Percentiles rank a stretch among this genome's conserved stretches.
These are phyloP conservation scores for Conidiobolus incongruus DNA, from an alignment of 371 early-diverging fungal species.

Conservation along the genomic window DNA sequence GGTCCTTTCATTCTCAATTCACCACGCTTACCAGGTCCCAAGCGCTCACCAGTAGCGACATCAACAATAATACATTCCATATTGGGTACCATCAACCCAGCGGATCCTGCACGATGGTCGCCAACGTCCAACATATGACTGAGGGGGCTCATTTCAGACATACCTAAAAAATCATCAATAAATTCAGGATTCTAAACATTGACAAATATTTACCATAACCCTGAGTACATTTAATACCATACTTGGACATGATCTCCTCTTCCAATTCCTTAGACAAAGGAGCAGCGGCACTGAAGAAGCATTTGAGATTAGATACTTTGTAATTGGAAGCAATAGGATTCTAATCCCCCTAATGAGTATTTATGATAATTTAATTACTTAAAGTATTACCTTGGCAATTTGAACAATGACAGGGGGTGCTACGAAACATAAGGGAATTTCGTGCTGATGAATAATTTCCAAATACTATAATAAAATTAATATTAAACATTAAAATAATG, in stretches of 20 bases:
- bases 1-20: slow-evolving; percentile 5
- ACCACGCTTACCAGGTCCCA: neutral
- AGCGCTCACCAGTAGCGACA: slow-evolving; percentile 2
- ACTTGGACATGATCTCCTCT: neutral
- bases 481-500: slow-evolving; percentile 3
- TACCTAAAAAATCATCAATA: neutral
- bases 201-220: slow-evolving; percentile 6
- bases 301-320: slow-evolving; percentile 32
- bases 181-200: neutral
- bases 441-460: slow-evolving; percentile 17
- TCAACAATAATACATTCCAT: slow-evolving; percentile 13
- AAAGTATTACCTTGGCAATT: slow-evolving; percentile 42
- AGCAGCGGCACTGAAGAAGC: slow-evolving; percentile 54
- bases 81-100: slow-evolving; percentile 5
- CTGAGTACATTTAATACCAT: slow-evolving; percentile 1
- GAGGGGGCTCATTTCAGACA: slow-evolving; percentile 8
- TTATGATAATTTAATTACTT: neutral
- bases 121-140: neutral
- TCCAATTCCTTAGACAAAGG: slow-evolving; percentile 32
- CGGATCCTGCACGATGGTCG: neutral
- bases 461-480: slow-evolving; percentile 27
- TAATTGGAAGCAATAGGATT: slow-evolving; percentile 34
- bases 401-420: slow-evolving; percentile 55
- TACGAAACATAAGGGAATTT: slow-evolving; percentile 32
- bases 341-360: slow-evolving; percentile 6